Base-by-base conservation (phyloP, 2,329 filamentous ascomycete species). In the Alternaria gaisen region DNA sequence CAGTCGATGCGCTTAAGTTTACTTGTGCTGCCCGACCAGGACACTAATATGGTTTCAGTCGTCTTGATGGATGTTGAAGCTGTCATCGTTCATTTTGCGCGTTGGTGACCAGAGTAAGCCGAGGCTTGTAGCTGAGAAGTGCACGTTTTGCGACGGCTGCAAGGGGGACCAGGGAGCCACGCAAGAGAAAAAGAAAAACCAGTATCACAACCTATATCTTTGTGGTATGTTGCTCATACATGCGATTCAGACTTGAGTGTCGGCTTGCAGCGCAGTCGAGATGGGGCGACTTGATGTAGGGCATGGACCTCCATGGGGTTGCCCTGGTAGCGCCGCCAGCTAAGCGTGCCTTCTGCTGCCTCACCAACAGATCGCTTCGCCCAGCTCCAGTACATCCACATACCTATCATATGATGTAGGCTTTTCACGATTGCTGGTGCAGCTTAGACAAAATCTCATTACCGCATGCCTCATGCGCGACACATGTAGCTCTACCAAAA, bases 31-130 rank as follows among this genome's bases (percentile, higher is more conserved):
- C n/a, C 8, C n/a, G n/a, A 40, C 2, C 34, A 40, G n/a, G 36
- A 20, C 1, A 18, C 9, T 0, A n/a, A 6, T 22, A n/a, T 18
- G 3, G 3, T 32, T 22, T n/a, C 12, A 32, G 3, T 11, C 3
- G 3, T 1, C 26, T 11, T 20, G 2, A 47, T 32, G 3, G n/a
- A 10, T 5, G 8, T 1, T 47, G 6, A 1, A 4, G 43, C 43
- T 47, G 43, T 20, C 26, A 1, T 47, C 14, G 43, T 6, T 30
- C 26, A 9, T 3, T 11, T 9, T 2, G 1, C 11, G 11, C 5
- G 26, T 8, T 3, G 10, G 5, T 26, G n/a, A 46, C 32, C 11
- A 14, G 32, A 36, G 32, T 14, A 36, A 16, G 14, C 32, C 12
- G 32, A 34, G 32, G 12, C 32, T 34, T 12, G 11, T 12, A 34